Evolutionary conservation across 371 early-diverging fungal genomes (phyloP).

Genomic region (Apophysomyces variabilis): DNA sequence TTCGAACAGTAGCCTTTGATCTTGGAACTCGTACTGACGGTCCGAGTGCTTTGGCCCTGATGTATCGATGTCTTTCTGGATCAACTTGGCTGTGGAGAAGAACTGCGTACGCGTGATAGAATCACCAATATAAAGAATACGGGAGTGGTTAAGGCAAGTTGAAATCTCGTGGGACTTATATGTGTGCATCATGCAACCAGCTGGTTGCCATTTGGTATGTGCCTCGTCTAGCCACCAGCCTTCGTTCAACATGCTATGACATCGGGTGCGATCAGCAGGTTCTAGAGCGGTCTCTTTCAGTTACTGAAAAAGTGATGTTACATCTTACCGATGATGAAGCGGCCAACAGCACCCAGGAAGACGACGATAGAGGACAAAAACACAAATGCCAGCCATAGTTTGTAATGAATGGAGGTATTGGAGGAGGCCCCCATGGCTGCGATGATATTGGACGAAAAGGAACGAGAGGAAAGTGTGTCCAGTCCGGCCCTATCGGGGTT

Average conservation of each 20-base stretch:
- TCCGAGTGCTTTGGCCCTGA: conserved; percentile 45
- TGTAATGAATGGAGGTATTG: conserved; percentile 1
- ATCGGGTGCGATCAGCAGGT: conserved; percentile 29
- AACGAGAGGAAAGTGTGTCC: neutral
- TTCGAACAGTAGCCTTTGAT: conserved; percentile 41
- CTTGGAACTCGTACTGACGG: conserved; percentile 30
- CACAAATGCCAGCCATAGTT: neutral
- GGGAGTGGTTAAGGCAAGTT: conserved; percentile 50
- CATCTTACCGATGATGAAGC: conserved; percentile 7
- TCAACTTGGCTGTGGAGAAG: conserved; percentile 50
- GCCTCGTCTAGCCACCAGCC: conserved; percentile 48
- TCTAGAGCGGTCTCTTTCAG: conserved; percentile 14
- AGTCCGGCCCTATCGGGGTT: too few relatives aligned
- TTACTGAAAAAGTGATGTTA: neutral
- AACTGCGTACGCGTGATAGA: conserved; percentile 67
- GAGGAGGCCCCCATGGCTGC: conserved; percentile 6
- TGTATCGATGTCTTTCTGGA: conserved; percentile 37
- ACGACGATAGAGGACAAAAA: neutral
- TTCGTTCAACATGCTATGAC: conserved; percentile 51
- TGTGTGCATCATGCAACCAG: conserved; percentile 61
- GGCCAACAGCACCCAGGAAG: neutral
- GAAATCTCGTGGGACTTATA: conserved; percentile 47
- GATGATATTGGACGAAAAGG: neutral
- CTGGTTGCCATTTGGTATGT: conserved; percentile 59
- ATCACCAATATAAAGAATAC: conserved; percentile 69